Evolutionary conservation across 306 rosid genomes (phyloP).

Genomic region (Casuarina cunninghamiana): DNA sequence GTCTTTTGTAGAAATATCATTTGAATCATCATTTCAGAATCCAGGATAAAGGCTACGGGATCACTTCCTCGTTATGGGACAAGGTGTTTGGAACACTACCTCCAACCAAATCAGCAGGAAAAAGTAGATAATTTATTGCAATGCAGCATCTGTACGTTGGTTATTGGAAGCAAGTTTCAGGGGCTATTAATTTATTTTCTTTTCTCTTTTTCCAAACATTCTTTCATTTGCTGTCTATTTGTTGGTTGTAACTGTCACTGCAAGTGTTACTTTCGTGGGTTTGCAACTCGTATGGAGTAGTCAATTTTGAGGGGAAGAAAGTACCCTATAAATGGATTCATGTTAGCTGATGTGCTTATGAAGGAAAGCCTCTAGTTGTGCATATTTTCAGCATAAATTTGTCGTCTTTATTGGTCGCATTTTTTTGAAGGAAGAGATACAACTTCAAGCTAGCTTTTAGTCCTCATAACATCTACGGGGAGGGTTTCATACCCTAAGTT

Average conservation of each 20-base stretch:
- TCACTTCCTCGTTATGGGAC: conserved; percentile 93
- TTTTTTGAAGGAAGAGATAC: too few relatives aligned
- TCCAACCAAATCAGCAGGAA: conserved; percentile 50
- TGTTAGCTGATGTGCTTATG: background rate
- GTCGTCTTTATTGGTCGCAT: too few relatives aligned
- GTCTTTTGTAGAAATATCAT: conserved; percentile 73
- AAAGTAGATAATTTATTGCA: conserved; percentile 43
- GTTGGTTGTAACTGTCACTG: background rate
- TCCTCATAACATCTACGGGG: too few relatives aligned
- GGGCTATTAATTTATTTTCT: background rate
- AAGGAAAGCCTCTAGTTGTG: background rate
- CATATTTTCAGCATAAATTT: background rate
- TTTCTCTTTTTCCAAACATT: conserved; percentile 12
- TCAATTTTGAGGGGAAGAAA: conserved; percentile 4
- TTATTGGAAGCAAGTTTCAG: conserved; percentile 41
- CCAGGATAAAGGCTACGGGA: conserved; percentile 83
- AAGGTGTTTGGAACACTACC: conserved; percentile 85
- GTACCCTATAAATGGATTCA: conserved; percentile 17
- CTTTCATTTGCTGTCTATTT: conserved; percentile 13
- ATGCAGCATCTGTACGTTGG: conserved; percentile 33
- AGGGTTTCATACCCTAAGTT: too few relatives aligned
- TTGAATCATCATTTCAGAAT: conserved; percentile 91
- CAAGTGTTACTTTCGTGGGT: conserved; percentile 6
- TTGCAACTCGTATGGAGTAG: conserved; percentile 13
- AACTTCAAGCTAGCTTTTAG: too few relatives aligned